Percentiles rank a stretch among this genome's conserved stretches.
Evolutionary conservation across 192 early-diverging fungal genomes (phyloP).

Genomic region (Rhizoclosmatium globosum): DNA sequence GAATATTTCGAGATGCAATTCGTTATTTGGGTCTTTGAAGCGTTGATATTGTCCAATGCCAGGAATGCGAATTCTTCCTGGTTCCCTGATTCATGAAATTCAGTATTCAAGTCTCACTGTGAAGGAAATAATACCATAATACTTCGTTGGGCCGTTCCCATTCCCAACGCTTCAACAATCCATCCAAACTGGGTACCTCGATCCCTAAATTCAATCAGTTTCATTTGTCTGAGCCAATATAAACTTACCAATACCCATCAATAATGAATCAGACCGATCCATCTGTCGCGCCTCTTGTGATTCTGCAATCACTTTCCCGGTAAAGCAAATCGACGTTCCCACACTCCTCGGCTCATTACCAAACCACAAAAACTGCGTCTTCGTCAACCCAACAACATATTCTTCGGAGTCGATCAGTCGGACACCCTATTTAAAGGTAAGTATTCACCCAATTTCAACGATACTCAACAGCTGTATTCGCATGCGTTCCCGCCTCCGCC

Average conservation of each 20-base stretch:
- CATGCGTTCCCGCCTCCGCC: slow-evolving; percentile 36
- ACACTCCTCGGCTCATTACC: slow-evolving; percentile 55
- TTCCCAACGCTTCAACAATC: slow-evolving; percentile 51
- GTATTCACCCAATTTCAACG: not conserved
- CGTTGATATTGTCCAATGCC: slow-evolving; percentile 46
- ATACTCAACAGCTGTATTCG: slow-evolving; percentile 11
- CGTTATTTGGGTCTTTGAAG: slow-evolving; percentile 52
- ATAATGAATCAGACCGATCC: slow-evolving; percentile 14
- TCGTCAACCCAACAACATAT: slow-evolving; percentile 53
- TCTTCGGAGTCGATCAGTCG: slow-evolving; percentile 61
- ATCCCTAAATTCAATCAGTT: slow-evolving; percentile 43
- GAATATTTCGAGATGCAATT: slow-evolving; percentile 49
- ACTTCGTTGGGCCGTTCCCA: slow-evolving; percentile 40
- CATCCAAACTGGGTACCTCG: slow-evolving; percentile 60
- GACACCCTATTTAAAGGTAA: slow-evolving; percentile 41
- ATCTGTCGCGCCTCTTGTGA: slow-evolving; percentile 18
- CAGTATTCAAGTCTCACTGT: not conserved
- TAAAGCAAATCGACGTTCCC: slow-evolving; percentile 54
- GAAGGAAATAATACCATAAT: slow-evolving; percentile 10
- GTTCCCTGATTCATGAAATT: slow-evolving; percentile 1
- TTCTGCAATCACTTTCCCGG: slow-evolving; percentile 50
- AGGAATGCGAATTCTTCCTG: slow-evolving; percentile 15
- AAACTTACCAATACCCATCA: slow-evolving; percentile 25
- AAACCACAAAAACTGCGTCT: slow-evolving; percentile 58
- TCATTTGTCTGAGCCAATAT: not conserved